phyloP scores from a whole-genome alignment of 345 rosid species.

The Raphanus sativus region DNA sequence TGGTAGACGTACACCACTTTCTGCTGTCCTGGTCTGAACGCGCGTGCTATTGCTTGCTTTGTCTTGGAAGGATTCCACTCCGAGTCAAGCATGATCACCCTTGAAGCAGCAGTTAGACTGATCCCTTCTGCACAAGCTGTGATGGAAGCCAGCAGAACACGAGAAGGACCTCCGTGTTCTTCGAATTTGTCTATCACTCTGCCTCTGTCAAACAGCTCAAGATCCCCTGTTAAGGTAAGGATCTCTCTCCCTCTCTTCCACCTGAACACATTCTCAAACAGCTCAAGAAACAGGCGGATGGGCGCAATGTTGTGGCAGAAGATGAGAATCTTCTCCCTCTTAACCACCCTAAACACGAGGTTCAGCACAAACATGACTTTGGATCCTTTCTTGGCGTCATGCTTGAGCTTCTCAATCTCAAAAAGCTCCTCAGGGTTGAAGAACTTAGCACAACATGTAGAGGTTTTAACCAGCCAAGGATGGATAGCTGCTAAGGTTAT shows the following conservation, averaged over 20 bases:
- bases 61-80: conserved; percentile 46
- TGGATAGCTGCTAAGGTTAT: conserved; percentile 89
- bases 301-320: conserved; percentile 98
- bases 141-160: conserved; percentile 74
- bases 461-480: conserved; percentile 73
- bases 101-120: not conserved
- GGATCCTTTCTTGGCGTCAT: conserved; percentile 66
- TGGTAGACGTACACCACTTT: conserved; percentile 91
- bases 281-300: conserved; percentile 57
- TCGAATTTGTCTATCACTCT: conserved; percentile 80
- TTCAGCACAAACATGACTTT: conserved; percentile 91
- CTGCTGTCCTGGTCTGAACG: conserved; percentile 89
- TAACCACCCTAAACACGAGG: conserved; percentile 70
- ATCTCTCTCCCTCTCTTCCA: conserved; percentile 84
- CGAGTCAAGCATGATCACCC: conserved; percentile 1
- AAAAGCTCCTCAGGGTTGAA: conserved; percentile 46
- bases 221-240: conserved; percentile 73
- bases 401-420: conserved; percentile 58
- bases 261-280: conserved; percentile 65
- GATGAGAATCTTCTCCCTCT: conserved; percentile 70
- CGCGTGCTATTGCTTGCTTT: conserved; percentile 91
- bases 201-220: conserved; percentile 87
- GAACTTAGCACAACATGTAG: conserved; percentile 63
- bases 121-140: conserved; percentile 85
- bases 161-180: conserved; percentile 63